Conservation (phyloP, 2,329 filamentous ascomycete genomes). For the Dactylellina leptospora region DNA sequence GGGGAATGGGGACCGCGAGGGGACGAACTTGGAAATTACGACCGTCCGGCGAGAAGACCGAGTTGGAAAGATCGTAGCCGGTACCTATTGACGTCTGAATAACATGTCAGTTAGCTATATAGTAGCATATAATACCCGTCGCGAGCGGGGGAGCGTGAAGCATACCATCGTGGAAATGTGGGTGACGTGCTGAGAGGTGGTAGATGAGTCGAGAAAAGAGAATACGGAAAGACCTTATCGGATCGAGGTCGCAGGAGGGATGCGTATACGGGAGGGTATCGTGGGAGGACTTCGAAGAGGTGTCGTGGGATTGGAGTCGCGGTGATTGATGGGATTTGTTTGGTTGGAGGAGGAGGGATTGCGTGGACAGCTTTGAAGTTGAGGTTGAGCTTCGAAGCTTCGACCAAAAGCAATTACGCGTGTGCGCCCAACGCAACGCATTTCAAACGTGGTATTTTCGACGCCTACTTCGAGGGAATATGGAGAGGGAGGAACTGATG, state of each 20-base stretch:
- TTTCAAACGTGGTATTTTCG: conserved; percentile 37
- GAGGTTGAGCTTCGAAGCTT: conserved; percentile 52
- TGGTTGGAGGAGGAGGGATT: conserved; percentile 31
- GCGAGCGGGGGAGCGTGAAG: conserved; percentile 24
- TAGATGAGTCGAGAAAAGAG: background rate
- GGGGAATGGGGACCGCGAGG: background rate
- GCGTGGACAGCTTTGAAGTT: conserved; percentile 49
- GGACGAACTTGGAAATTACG: conserved; percentile 88
- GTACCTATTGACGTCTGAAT: conserved; percentile 97
- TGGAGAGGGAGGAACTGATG: too few species aligned
- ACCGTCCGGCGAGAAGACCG: conserved; percentile 98
- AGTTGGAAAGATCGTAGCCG: conserved; percentile 99
- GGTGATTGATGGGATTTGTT: conserved; percentile 12
- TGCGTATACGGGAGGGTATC: background rate
- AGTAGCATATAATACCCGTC: background rate
- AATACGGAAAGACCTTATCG: too few species aligned
- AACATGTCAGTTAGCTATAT: conserved; percentile 5
- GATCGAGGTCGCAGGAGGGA: too few species aligned
- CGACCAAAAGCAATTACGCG: conserved; percentile 50
- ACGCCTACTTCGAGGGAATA: background rate
- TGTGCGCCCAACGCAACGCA: conserved; percentile 34
- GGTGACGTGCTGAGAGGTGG: conserved; percentile 10
- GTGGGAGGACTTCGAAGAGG: background rate
- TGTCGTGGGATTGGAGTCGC: conserved; percentile 15
- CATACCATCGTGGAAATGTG: conserved; percentile 36